phyloP scores from a whole-genome alignment of 345 rosid genomes.

The Murraya koenigii region DNA sequence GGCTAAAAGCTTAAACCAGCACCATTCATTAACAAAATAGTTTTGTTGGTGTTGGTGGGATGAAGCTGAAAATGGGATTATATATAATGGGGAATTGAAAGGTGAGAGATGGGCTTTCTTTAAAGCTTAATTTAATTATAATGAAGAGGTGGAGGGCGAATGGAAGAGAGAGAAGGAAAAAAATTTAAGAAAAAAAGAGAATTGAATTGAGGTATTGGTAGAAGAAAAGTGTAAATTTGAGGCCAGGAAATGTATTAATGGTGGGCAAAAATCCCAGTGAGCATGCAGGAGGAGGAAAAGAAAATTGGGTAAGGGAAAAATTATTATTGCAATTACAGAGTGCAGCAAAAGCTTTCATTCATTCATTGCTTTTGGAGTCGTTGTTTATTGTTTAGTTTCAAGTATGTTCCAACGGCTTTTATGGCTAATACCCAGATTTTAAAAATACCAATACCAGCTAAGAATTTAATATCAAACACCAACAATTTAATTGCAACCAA shows the following conservation, averaged over 20 bases:
- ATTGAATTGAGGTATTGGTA: conserved; percentile 50
- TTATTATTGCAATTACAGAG: conserved; percentile 18
- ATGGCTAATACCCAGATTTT: conserved; percentile 37
- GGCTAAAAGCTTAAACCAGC: not conserved
- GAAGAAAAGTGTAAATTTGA: conserved; percentile 54
- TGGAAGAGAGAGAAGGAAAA: conserved; percentile 28
- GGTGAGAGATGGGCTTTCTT: conserved; percentile 48
- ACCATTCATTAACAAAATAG: not conserved
- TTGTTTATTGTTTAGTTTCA: conserved; percentile 17
- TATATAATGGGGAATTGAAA: conserved; percentile 38
- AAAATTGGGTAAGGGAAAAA: too few species aligned
- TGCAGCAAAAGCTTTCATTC: conserved; percentile 28
- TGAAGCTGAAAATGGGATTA: conserved; percentile 44
- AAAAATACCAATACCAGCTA: conserved; percentile 39
- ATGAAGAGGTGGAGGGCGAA: conserved; percentile 54
- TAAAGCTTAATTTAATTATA: conserved; percentile 72
- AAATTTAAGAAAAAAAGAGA: conserved; percentile 30
- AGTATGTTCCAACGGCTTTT: conserved; percentile 39
- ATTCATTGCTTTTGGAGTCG: conserved; percentile 50
- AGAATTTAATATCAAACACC: conserved; percentile 56
- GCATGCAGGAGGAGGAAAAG: conserved; percentile 19
- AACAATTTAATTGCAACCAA: conserved; percentile 68
- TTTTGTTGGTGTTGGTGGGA: conserved; percentile 12
- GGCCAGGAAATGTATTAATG: conserved; percentile 55
- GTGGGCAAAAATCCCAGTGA: conserved; percentile 38